phyloP scores from a whole-genome alignment of 768 basidiomycete genomes.

The Trametes cingulata region DNA sequence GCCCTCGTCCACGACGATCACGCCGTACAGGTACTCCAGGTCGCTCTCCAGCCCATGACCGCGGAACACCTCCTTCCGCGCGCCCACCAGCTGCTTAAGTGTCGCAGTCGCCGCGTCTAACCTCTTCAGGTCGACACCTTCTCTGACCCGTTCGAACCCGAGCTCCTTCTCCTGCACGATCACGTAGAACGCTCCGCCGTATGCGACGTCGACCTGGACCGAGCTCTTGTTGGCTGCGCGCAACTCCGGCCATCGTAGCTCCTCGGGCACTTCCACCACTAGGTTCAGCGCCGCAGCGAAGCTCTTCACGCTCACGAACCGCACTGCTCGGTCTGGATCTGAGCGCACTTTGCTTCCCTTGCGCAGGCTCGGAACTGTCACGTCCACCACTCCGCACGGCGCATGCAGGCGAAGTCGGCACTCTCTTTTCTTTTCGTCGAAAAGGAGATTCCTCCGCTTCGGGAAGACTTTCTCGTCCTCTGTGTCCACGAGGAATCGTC shows the following conservation, averaged over 20 bases:
- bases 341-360: conserved; percentile 25
- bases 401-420: conserved; percentile 37
- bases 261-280: conserved; percentile 32
- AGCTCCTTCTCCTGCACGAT: conserved; percentile 37
- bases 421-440: conserved; percentile 24
- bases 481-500: conserved; percentile 42
- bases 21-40: conserved; percentile 40
- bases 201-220: conserved; percentile 38
- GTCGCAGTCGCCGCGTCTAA: conserved; percentile 34
- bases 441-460: conserved; percentile 26
- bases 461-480: conserved; percentile 36
- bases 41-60: conserved; percentile 35
- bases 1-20: conserved; percentile 37
- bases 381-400: conserved; percentile 40
- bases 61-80: conserved; percentile 26
- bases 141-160: conserved; percentile 31
- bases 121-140: conserved; percentile 18
- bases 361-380: conserved; percentile 32
- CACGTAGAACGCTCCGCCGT: conserved; percentile 44
- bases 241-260: conserved; percentile 31
- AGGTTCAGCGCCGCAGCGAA: conserved; percentile 34
- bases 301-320: conserved; percentile 39
- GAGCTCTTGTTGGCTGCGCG: conserved; percentile 5
- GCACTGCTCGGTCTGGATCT: conserved; percentile 33
- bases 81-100: conserved; percentile 30